Evolutionary conservation across 495 filamentous ascomycete species (phyloP).

Genomic region (Parathielavia hyrcaniae): DNA sequence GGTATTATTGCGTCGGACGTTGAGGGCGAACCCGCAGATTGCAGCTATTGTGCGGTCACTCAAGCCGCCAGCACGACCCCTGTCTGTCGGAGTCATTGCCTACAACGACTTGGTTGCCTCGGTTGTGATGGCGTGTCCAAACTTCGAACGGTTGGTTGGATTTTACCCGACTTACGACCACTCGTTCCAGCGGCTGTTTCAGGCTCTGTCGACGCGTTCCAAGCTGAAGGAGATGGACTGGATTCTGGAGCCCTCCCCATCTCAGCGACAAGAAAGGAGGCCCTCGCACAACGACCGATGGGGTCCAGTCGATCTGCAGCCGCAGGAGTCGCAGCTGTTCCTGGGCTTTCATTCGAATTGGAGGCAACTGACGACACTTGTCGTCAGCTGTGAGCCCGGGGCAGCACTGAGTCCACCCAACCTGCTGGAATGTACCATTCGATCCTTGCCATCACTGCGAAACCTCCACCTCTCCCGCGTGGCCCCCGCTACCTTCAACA

Average conservation of each 20-base stretch:
- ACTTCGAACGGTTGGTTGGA: constrained; percentile 69
- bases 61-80: constrained; percentile 61
- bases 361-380: constrained; percentile 64
- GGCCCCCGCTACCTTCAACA: constrained; percentile 64
- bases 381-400: constrained; percentile 60
- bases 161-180: constrained; percentile 65
- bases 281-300: constrained; percentile 8
- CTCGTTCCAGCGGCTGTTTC: constrained; percentile 65
- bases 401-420: constrained; percentile 59
- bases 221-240: constrained; percentile 74
- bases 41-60: constrained; percentile 69
- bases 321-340: constrained; percentile 60
- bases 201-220: constrained; percentile 70
- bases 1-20: constrained; percentile 67
- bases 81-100: constrained; percentile 47
- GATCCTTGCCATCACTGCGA: constrained; percentile 60
- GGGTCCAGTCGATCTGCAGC: constrained; percentile 50
- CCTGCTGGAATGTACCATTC: constrained; percentile 60
- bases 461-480: constrained; percentile 72
- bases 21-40: constrained; percentile 62
- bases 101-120: constrained; percentile 70
- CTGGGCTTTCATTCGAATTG: constrained; percentile 64
- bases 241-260: constrained; percentile 51
- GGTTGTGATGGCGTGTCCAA: constrained; percentile 78
- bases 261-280: constrained; percentile 30